phyloP scores from a whole-genome alignment of 257 asterid species.

The Lycium barbarum region DNA sequence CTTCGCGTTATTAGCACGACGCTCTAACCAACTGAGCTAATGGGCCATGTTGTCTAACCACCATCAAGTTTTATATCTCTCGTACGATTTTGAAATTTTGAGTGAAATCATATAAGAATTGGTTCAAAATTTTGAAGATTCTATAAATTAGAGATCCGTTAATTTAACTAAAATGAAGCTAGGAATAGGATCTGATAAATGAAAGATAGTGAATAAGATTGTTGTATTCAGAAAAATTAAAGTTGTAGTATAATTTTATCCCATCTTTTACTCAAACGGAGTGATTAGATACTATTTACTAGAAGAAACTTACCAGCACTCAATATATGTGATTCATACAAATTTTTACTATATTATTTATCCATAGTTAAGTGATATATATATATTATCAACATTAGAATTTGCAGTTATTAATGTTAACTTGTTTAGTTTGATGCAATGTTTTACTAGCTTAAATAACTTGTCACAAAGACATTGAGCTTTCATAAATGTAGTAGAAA shows the following conservation, averaged over 20 bases:
- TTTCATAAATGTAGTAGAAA: neutral
- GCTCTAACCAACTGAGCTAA: slow-evolving; percentile 48
- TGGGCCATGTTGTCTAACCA: neutral
- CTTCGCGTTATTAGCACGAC: slow-evolving; percentile 57
- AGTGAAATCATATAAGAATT: neutral
- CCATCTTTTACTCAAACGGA: neutral
- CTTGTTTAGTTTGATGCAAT: neutral
- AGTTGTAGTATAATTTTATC: neutral
- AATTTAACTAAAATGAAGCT: neutral
- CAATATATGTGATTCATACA: too few species aligned
- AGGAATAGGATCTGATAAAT: neutral
- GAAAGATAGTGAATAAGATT: neutral
- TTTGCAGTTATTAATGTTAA: neutral
- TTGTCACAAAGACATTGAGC: neutral
- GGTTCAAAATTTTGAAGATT: neutral
- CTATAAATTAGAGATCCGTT: neutral
- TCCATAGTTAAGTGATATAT: too few species aligned
- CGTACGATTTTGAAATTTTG: neutral
- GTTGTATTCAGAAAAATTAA: neutral
- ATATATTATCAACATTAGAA: too few species aligned
- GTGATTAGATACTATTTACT: neutral
- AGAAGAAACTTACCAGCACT: too few species aligned
- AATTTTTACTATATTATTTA: too few species aligned
- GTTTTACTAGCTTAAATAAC: neutral
- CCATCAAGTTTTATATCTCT: too few species aligned